Evolutionary conservation across 169 alveolate genomes (phyloP), one percentile per base, ranked within the genome.

Genomic region (Plasmodium inui): DNA sequence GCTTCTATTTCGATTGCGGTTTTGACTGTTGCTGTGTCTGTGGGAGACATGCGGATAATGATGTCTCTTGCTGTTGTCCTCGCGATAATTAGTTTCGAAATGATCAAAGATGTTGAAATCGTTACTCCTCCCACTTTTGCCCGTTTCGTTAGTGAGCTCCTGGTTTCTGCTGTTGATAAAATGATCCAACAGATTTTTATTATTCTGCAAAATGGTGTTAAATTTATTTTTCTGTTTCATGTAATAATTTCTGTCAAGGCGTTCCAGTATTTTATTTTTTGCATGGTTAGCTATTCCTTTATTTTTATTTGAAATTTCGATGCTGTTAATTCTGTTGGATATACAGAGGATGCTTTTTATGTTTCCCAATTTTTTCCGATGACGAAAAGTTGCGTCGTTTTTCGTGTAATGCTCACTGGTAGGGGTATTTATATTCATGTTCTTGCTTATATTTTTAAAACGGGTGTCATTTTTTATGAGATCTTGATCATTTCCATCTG

Each of bases 321-420:
- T 57, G 41, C 34, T 83, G 73, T 70, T 83, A 26, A 70, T 84
- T 78, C 80, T 37, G 32, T 86, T 50, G 39, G 86, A 34, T 32
- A 86, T 32, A 86, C 82, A 74, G 1, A 86, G 61, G 12, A 86
- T 86, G 81, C 81, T 86, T 34, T 74, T 73, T 8, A 86, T 50
- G 67, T 44, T 74, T 55, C 85, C 85, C 28, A 5, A n/a, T 74
- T 86, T 74, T 73, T 86, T 86, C 3, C 61, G 12, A 30, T 76
- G 57, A 10, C 55, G 5, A 41, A 39, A 41, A 22, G 46, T 1
- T 32, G 26, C 53, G 61, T 72, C 84, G 10, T 28, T 44, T 17
- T 86, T 74, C 28, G 50, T 70, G 39, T 28, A 50, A 34, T 76
- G 46, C 41, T 86, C 85, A 67, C 22, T 67, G 5, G 7, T 19